Percentiles rank a stretch among this genome's conserved stretches.
Evolutionary conservation across 192 early-diverging fungal species (phyloP).

Genomic region (Coemansia sp.): DNA sequence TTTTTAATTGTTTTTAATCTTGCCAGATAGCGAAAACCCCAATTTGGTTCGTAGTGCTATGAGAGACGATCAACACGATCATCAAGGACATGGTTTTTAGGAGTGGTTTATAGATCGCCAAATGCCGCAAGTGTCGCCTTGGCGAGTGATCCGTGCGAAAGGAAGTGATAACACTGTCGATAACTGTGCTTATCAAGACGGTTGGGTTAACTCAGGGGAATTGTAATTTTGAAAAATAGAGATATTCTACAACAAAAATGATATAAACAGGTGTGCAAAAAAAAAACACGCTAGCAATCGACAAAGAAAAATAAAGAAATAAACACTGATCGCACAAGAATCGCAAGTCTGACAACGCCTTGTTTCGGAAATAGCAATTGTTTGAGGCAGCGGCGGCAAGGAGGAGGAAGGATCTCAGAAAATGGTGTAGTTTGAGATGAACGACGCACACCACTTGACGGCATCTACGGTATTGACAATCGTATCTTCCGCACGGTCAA

Average conservation of each 20-base stretch:
- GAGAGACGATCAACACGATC: neutral
- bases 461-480: conserved; percentile 59
- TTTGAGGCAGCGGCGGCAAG: too few relatives aligned
- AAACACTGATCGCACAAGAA: too few relatives aligned
- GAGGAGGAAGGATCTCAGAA: conserved; percentile 23
- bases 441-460: conserved; percentile 59
- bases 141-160: neutral
- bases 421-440: conserved; percentile 58
- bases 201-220: neutral
- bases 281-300: neutral
- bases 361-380: too few relatives aligned
- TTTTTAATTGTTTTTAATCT: neutral
- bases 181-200: neutral
- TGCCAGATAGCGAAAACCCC: neutral
- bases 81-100: neutral
- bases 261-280: conserved; percentile 1
- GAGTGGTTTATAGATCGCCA: neutral
- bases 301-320: too few relatives aligned
- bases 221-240: neutral
- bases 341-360: too few relatives aligned
- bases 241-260: conserved; percentile 5
- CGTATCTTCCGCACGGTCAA: conserved; percentile 55
- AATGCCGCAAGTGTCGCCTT: neutral
- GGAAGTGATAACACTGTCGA: neutral
- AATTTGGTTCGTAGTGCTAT: neutral